Base-by-base conservation (phyloP, 352 stramenopile genomes). In the Pythium scleroteichum region DNA sequence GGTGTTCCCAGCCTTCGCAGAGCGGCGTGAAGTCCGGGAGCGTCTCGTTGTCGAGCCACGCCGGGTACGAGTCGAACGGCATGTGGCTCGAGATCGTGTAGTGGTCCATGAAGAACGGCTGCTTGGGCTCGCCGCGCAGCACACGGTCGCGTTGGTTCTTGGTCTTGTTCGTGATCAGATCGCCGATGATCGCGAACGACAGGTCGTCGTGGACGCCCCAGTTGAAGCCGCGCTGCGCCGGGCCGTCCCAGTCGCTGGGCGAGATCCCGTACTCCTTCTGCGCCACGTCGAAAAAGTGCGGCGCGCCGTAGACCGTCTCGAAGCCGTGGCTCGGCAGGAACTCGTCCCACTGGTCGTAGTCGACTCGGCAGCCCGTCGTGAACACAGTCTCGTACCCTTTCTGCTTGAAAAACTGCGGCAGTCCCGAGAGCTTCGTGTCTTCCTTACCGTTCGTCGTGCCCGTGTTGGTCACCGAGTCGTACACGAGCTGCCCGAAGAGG, bases 11-110 rank as follows among this genome's bases (percentile, higher is more conserved):
- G 29, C 66, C n/a, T 78, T 53, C 19, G 64, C 33, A 0, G 59
- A 71, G 24, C 14, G 46, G 46, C 26, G 24, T 14, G 17, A 87
- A 76, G 19, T 85, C 64, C 1, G 75, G 77, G 16, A 75, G 68
- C 3, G 57, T 39, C n/a, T 38, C 23, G 4, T 72, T 24, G 0
- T 56, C 51, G 45, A 75, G 84, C 77, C 77, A 84, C 17, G 64
- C 50, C 0, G 77, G 73, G 0, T 55, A 50, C 2, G 70, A 64
- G 9, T 56, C 48, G 44, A 71, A 87, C 19, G 70, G 70, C 2
- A 59, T 67, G 63, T 87, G 78, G 19, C 72, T 85, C 8, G 72
- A 83, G 61, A 87, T 84, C 2, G 77, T 84, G 53, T 87, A 87
- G 42, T 82, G 73, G 2, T 64, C 81, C 14, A 82, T 52, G 54